Base-by-base conservation (phyloP, 345 rosid genomes). In the Citrus trifoliata region DNA sequence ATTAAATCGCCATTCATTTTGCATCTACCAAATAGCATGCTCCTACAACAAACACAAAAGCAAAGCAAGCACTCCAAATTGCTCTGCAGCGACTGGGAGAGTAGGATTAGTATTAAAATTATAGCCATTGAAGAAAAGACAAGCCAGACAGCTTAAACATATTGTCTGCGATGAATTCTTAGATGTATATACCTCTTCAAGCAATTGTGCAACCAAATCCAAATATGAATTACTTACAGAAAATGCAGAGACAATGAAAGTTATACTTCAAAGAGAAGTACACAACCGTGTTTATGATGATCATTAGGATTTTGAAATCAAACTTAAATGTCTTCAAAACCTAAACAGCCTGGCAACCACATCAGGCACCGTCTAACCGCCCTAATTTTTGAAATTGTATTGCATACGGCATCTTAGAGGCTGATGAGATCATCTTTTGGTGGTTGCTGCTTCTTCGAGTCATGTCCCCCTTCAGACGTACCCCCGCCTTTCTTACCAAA, bases 361-460 rank as follows among this genome's bases (percentile, higher is more conserved):
- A 3, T 9, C 27, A 38, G 14, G 58, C 48, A 14, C 7, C 75
- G 48, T 65, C 85, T 35, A 37, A 14, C 48, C 25, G 69, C 62
- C 75, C 71, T 75, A 69, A 65, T 56, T 4, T 46, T 33, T 27
- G 71, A 37, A 69, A 71, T 33, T 32, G 16, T 25, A 33, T 27
- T 27, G 55, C n/a, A 42, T 40, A 46, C 19, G 19, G 60, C 55
- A 22, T 58, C 83, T 95, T 83, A 93, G 83, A 96, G 86, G 70
- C 80, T 61, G 80, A 93, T 94, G 76, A 94, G 90, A 88, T 97
- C 99, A 53, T 92, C 91, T 82, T 92, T 97, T 1, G 95, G 72
- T 28, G 93, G 55, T 70, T 86, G 86, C 86, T 83, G 88, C 85
- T 89, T 90, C 86, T 90, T 93, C 1, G 86, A 59, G 53, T 91